These are phyloP conservation scores for Leccinum pellstonianum DNA, from an alignment of 768 basidiomycete genomes.

Conservation along the genomic window DNA sequence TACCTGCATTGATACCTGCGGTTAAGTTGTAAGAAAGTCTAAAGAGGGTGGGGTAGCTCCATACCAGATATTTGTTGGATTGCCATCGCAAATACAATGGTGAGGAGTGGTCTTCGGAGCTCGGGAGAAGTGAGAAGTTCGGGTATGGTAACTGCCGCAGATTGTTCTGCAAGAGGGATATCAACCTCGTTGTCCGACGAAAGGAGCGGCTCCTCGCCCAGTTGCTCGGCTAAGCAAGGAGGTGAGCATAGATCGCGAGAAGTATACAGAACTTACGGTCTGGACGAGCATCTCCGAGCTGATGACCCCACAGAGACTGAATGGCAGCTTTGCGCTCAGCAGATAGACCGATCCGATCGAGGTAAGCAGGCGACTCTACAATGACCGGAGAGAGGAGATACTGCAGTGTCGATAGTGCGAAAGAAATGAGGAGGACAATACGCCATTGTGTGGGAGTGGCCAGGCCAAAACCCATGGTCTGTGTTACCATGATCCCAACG, in stretches of 20 bases:
- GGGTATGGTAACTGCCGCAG: slow-evolving; percentile 46
- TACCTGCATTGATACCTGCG: slow-evolving; percentile 75
- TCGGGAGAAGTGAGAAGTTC: slow-evolving; percentile 53
- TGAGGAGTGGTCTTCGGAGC: slow-evolving; percentile 59
- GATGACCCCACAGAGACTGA: slow-evolving; percentile 54
- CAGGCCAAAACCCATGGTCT: slow-evolving; percentile 67
- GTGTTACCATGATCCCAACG: slow-evolving; percentile 83
- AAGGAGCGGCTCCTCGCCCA: slow-evolving; percentile 30
- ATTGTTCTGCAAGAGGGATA: slow-evolving; percentile 21
- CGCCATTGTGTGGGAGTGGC: slow-evolving; percentile 73
- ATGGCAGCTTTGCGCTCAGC: slow-evolving; percentile 48
- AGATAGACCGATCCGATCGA: slow-evolving; percentile 47
- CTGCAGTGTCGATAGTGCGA: slow-evolving; percentile 53
- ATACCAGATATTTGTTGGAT: slow-evolving; percentile 78
- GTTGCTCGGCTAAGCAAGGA: slow-evolving; percentile 22
- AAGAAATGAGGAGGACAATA: slow-evolving; percentile 63
- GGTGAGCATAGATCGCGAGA: slow-evolving; percentile 6
- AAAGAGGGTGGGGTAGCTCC: slow-evolving; percentile 4
- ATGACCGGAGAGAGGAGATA: slow-evolving; percentile 51
- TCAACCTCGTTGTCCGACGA: slow-evolving; percentile 16
- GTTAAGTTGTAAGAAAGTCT: slow-evolving; percentile 6
- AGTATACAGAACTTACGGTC: slow-evolving; percentile 18
- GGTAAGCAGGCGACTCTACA: slow-evolving; percentile 73
- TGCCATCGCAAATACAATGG: slow-evolving; percentile 69
- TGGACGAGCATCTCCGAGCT: slow-evolving; percentile 28